Evolutionary conservation across 108 stramenopile genomes (phyloP), one percentile per base, ranked within the genome.

Genomic region (Aurantiochytrium sp.): DNA sequence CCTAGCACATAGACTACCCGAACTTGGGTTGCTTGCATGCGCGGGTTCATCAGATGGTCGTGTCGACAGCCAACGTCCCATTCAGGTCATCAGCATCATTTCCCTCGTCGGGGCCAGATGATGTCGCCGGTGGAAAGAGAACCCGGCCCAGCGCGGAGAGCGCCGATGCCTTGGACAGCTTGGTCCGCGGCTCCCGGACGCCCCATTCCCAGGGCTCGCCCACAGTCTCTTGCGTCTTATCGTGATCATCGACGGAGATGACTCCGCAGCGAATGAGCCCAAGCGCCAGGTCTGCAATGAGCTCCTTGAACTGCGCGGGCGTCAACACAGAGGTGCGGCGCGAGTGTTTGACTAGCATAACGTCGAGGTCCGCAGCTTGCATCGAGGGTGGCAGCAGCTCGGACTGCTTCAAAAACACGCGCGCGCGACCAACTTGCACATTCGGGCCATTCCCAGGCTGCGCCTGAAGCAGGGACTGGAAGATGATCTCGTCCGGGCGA

Each of bases 191-290:
- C 4, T 41, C 73, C 12, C 73, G 73, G 45, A 48, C 45, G 45
- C 73, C 73, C 73, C 73, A 81, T 1, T 41, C 73, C 73, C 73
- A 81, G 8, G 45, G 45, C 24, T 81, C 73, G 36, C 73, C 73
- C 8, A 27, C 45, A 17, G 73, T 81, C 45, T 81, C 73, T 48
- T 48, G 73, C n/a, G 39, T 48, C 30, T 37, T 81, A 6, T 81
- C 73, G 27, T 48, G 12, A 6, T 81, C 73, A 48, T 81, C 73
- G 2, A 81, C 73, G 6, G 73, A 12, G 3, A 81, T 42, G 17
- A 81, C 32, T 12, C 73, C 73, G 24, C 42, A 41, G 42, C 45
- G 39, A 12, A 81, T 41, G 2, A 81, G 45, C 6, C 42, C 73
- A 22, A 81, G n/a, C 6, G 73, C 73, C 12, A 81, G 27, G 45